Percentiles rank a stretch among this genome's conserved stretches.
Conservation (phyloP, 345 rosid genomes). For the Draba incana region DNA sequence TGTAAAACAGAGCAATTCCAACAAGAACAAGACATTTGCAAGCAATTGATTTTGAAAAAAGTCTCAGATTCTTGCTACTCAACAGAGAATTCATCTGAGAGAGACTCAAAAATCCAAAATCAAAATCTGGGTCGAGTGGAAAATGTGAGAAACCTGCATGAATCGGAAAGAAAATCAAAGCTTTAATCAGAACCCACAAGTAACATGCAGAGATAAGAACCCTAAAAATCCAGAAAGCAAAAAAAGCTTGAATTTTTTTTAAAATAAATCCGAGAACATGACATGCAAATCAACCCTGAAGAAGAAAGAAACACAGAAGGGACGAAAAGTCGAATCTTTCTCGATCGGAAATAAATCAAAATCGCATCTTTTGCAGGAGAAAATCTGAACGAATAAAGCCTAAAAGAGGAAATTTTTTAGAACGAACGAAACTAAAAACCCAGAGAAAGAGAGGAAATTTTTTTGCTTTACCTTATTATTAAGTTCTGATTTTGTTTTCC, state of each 20-base stretch:
- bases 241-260: not conserved
- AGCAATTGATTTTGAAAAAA: constrained; percentile 49
- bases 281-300: constrained; percentile 31
- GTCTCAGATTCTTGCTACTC: constrained; percentile 44
- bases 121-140: constrained; percentile 19
- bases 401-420: constrained; percentile 1
- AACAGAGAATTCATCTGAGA: constrained; percentile 45
- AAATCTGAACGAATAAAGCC: constrained; percentile 19
- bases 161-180: constrained; percentile 18
- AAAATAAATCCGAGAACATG: not conserved
- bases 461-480: constrained; percentile 2
- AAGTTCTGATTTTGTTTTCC: constrained; percentile 9
- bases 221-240: constrained; percentile 14
- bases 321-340: constrained; percentile 12
- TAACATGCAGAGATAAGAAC: constrained; percentile 32
- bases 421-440: constrained; percentile 2
- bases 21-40: constrained; percentile 65
- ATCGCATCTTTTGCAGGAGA: constrained; percentile 35
- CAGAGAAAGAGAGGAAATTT: not conserved
- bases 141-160: constrained; percentile 30
- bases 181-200: constrained; percentile 17
- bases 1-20: constrained; percentile 53
- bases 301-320: constrained; percentile 10
- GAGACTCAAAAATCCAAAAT: not conserved
- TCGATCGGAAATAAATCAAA: constrained; percentile 15